Evolutionary conservation across 2,329 filamentous ascomycete species (phyloP), one percentile per base, ranked within the genome.

Genomic region (Colletotrichum tabaci): DNA sequence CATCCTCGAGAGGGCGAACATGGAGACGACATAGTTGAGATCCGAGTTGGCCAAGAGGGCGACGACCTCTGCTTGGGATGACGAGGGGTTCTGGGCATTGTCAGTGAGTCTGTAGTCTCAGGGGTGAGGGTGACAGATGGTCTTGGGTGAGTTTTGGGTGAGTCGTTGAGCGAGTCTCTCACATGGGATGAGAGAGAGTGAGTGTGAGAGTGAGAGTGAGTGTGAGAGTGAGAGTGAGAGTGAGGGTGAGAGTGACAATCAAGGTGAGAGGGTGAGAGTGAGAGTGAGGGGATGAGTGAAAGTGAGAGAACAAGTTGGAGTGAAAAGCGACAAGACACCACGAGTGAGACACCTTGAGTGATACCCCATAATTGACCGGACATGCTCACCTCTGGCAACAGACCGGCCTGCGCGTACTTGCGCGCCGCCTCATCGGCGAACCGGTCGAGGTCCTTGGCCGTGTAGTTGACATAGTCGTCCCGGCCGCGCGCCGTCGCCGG

Each of bases 1-100:
- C 13, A 91, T 79, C 71, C 87, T 85, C 38, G 83, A 85, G 57
- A 91, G 75, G 0, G 87, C 88, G 53, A 90, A 82, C 52, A 87
- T 80, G 4, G 87, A 86, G 47, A 90, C 80, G 49, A 89, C 81
- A 70, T 88, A 88, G 65, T 88, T 86, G 12, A 91, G 80, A 72
- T 87, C 85, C 0, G 88, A 89, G 0, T 83, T 81, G 0, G 86
- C 87, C 2, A 90, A 79, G 13, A 90, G 75, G 1, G 84, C 87
- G 30, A 90, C 81, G 6, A 86, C 84, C n/a, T 76, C 74, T 35
- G 79, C 77, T 23, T 77, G 74, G 26, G 79, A 76, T 8, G 58
- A 61, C 16, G 21, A 47, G 13, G 65, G 66, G 47, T 63, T 61
- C 71, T 74, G 7, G 2, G 9, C 9, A n/a, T 47, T 13, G 23